These are phyloP conservation scores for Podila horticola DNA, from an alignment of 192 early-diverging fungal species.

Conservation along the genomic window DNA sequence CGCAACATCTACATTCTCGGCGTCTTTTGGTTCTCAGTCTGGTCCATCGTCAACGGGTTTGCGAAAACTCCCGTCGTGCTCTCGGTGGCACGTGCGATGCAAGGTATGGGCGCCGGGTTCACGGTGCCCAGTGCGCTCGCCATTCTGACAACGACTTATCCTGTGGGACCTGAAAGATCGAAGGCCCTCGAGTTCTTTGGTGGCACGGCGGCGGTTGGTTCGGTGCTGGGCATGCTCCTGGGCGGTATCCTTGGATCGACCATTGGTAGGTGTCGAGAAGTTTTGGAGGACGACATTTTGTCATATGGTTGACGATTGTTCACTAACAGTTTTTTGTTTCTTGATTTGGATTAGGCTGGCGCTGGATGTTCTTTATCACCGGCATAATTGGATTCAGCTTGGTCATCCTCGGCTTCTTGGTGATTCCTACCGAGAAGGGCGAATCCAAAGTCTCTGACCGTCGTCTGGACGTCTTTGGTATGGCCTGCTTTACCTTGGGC, in stretches of 20 bases:
- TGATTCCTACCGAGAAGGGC: constrained; percentile 1
- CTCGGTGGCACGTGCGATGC: constrained; percentile 23
- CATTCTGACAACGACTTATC: constrained; percentile 18
- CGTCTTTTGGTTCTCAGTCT: constrained; percentile 10
- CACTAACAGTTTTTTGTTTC: too few relatives aligned
- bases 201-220: constrained; percentile 18
- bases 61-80: constrained; percentile 11
- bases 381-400: constrained; percentile 14
- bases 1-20: constrained; percentile 20
- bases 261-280: not conserved
- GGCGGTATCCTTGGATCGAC: constrained; percentile 20
- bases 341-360: constrained; percentile 4
- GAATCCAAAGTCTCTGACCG: constrained; percentile 1
- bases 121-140: constrained; percentile 35
- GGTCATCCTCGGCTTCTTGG: constrained; percentile 9
- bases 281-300: too few relatives aligned
- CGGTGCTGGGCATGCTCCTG: constrained; percentile 16
- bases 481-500: constrained; percentile 7
- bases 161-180: constrained; percentile 5
- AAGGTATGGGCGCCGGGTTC: constrained; percentile 30
- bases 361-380: constrained; percentile 36
- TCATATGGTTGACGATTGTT: too few relatives aligned
- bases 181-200: constrained; percentile 18
- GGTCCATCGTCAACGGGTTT: constrained; percentile 19
- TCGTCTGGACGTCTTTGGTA: constrained; percentile 14